Evolutionary conservation across 169 alveolate species (phyloP).

Genomic region (Eimeria sp.): DNA sequence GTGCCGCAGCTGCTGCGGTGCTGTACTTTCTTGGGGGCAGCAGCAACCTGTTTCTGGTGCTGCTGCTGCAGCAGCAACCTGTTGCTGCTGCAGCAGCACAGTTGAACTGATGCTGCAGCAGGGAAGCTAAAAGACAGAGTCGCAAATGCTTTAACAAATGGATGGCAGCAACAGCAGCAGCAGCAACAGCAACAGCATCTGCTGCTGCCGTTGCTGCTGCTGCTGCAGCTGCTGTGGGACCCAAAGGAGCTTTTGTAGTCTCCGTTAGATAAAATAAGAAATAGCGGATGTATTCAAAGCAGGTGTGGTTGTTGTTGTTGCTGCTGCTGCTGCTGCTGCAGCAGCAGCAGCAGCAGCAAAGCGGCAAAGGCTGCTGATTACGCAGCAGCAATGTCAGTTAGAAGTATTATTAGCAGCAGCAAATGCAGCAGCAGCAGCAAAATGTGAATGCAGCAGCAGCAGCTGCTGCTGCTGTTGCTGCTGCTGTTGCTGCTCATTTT

Average conservation of each 20-base stretch:
- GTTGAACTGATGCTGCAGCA: not conserved
- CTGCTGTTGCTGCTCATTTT: not conserved
- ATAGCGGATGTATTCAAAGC: not conserved
- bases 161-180: constrained; percentile 9
- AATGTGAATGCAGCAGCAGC: not conserved
- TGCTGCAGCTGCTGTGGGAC: not conserved
- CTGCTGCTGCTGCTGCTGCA: not conserved
- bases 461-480: not conserved
- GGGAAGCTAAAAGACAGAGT: not conserved
- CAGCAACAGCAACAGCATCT: not conserved
- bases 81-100: constrained; percentile 16
- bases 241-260: not conserved
- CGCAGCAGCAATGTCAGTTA: not conserved
- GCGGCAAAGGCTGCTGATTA: not conserved
- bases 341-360: constrained; percentile 2
- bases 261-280: not conserved
- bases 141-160: not conserved
- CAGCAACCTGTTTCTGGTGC: not conserved
- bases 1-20: not conserved
- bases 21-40: not conserved
- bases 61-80: constrained; percentile 6
- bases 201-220: constrained; percentile 18
- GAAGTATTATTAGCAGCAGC: too few species aligned
- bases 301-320: not conserved
- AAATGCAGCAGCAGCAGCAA: too few species aligned